These are phyloP conservation scores for Amphibolis antarctica DNA, from an alignment of 106 monocot genomes.

Conservation along the genomic window DNA sequence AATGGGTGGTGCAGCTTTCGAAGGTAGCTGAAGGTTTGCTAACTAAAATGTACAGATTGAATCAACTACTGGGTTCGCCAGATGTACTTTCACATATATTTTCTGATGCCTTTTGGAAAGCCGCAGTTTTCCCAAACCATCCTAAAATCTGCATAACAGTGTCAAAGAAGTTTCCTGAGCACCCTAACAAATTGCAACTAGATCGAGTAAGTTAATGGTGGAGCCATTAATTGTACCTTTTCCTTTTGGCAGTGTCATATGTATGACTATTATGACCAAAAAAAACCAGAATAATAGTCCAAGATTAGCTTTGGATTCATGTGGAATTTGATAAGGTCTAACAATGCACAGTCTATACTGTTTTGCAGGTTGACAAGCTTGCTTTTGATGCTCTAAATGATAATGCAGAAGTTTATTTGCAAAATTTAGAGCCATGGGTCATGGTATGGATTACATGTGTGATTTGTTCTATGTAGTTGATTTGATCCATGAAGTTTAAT, in stretches of 20 bases:
- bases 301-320: too few species aligned
- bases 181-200: conserved; percentile 86
- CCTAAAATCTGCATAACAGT: conserved; percentile 64
- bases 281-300: too few species aligned
- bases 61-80: conserved; percentile 50
- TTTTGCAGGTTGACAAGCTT: conserved; percentile 79
- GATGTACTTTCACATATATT: conserved; percentile 56
- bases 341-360: neutral
- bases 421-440: conserved; percentile 85
- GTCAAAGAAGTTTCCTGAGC: conserved; percentile 91
- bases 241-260: too few species aligned
- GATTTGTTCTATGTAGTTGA: neutral
- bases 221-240: too few species aligned
- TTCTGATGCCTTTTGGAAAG: conserved; percentile 86
- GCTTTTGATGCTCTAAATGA: conserved; percentile 71
- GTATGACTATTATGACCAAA: too few species aligned
- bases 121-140: conserved; percentile 68
- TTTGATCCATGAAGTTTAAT: neutral
- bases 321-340: neutral
- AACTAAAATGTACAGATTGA: conserved; percentile 73
- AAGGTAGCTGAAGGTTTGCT: conserved; percentile 77
- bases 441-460: conserved; percentile 31
- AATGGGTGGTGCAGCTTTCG: conserved; percentile 67
- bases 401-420: conserved; percentile 75
- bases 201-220: conserved; percentile 47